Percentiles rank a stretch among this genome's conserved stretches.
phyloP scores from a whole-genome alignment of 495 filamentous ascomycete species.

The Hypoxylon crocopeplum region DNA sequence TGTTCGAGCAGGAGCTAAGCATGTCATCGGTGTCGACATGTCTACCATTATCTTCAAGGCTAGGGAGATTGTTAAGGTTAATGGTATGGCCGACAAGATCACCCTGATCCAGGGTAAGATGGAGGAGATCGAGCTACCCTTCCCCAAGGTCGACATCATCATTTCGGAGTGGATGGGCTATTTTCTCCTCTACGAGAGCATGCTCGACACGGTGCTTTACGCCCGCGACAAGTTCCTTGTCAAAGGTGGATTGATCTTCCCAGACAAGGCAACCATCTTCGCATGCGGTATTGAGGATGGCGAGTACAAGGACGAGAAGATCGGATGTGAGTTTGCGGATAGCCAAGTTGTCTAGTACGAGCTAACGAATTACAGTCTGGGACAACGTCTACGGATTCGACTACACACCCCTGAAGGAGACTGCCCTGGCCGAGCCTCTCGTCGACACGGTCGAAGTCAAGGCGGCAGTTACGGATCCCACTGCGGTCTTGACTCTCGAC shows the following conservation, averaged over 20 bases:
- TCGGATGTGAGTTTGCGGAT: slow-evolving; percentile 59
- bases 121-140: slow-evolving; percentile 83
- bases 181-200: slow-evolving; percentile 89
- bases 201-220: slow-evolving; percentile 92
- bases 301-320: slow-evolving; percentile 80
- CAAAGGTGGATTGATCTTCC: slow-evolving; percentile 82
- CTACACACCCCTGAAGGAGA: slow-evolving; percentile 73
- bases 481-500: slow-evolving; percentile 70
- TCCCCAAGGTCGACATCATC: slow-evolving; percentile 89
- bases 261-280: slow-evolving; percentile 85
- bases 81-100: slow-evolving; percentile 80
- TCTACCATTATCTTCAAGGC: slow-evolving; percentile 92
- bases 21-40: slow-evolving; percentile 92
- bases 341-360: slow-evolving; percentile 19
- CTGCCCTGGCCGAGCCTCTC: slow-evolving; percentile 73
- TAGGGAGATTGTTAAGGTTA: slow-evolving; percentile 80
- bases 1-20: slow-evolving; percentile 84
- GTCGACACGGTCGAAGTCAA: slow-evolving; percentile 76
- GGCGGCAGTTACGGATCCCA: slow-evolving; percentile 77
- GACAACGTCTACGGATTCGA: slow-evolving; percentile 83
- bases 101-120: slow-evolving; percentile 86
- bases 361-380: slow-evolving; percentile 66
- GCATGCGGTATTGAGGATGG: slow-evolving; percentile 86
- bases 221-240: slow-evolving; percentile 85
- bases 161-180: slow-evolving; percentile 99